These are phyloP conservation scores for Rhizoclosmatium sp. DNA, from an alignment of 192 early-diverging fungal genomes.

Conservation along the genomic window DNA sequence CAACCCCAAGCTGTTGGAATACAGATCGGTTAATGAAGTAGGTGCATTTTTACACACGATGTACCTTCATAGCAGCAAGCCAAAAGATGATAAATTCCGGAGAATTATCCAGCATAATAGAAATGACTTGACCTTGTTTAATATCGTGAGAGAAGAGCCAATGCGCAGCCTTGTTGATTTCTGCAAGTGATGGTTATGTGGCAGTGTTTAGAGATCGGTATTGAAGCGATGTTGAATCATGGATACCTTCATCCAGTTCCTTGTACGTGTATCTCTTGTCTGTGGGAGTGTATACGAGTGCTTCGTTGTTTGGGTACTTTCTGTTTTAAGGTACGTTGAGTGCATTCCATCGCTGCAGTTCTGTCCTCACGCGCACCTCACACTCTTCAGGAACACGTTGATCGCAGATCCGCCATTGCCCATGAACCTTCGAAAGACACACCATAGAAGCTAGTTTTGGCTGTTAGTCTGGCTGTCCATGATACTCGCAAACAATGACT, in stretches of 20 bases:
- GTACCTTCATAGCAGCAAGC: slow-evolving; percentile 63
- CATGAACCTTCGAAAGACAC: neutral
- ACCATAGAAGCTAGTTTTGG: slow-evolving; percentile 1
- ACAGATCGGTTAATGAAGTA: neutral
- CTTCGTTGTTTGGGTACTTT: slow-evolving; percentile 35
- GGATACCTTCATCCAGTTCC: slow-evolving; percentile 25
- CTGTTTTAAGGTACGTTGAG: neutral
- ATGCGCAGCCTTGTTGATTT: slow-evolving; percentile 27
- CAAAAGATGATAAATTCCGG: slow-evolving; percentile 61
- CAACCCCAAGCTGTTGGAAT: slow-evolving; percentile 48
- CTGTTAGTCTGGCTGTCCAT: neutral
- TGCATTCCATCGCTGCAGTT: neutral
- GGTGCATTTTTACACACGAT: neutral
- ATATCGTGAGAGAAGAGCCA: slow-evolving; percentile 27
- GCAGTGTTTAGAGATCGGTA: neutral
- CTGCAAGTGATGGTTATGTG: neutral
- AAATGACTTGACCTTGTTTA: slow-evolving; percentile 47
- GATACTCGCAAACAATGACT: no score
- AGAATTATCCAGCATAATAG: slow-evolving; percentile 68
- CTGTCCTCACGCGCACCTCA: neutral
- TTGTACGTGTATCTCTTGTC: slow-evolving; percentile 17
- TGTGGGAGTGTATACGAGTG: slow-evolving; percentile 18
- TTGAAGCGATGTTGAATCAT: neutral
- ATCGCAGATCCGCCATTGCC: slow-evolving; percentile 1
- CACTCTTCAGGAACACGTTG: neutral